phyloP scores from a whole-genome alignment of 2,329 filamentous ascomycete species.

The Teratosphaeria viscida region DNA sequence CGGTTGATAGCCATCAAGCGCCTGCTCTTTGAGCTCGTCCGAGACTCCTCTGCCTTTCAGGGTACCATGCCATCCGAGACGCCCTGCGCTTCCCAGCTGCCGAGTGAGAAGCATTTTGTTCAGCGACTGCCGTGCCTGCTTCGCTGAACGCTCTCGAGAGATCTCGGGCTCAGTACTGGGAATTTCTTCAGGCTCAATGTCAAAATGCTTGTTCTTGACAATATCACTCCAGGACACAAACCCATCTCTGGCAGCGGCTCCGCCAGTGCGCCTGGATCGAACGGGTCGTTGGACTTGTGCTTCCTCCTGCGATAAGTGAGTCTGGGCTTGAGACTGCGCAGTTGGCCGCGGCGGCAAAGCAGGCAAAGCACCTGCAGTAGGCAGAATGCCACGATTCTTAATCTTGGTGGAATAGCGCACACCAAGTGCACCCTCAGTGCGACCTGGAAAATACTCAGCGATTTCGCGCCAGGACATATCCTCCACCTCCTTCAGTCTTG shows the following conservation, averaged over 20 bases:
- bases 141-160: conserved; percentile 2
- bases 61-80: background rate
- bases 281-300: background rate
- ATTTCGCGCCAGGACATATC: background rate
- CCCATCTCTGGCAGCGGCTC: conserved; percentile 9
- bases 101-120: background rate
- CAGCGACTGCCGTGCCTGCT: background rate
- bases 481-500: background rate
- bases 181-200: background rate
- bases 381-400: background rate
- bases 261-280: background rate
- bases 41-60: conserved; percentile 2
- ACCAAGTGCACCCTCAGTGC: background rate
- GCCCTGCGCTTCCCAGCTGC: too few relatives aligned
- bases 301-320: background rate
- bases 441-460: background rate
- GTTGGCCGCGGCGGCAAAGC: background rate
- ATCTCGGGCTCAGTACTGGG: background rate
- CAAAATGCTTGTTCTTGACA: conserved; percentile 1
- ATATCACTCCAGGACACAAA: conserved; percentile 14
- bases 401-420: conserved; percentile 3
- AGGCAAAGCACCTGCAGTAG: background rate
- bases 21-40: conserved; percentile 22
- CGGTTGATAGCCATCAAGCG: conserved; percentile 29
- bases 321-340: background rate